phyloP scores from a whole-genome alignment of 768 basidiomycete genomes.

The Lentinula lateritia region DNA sequence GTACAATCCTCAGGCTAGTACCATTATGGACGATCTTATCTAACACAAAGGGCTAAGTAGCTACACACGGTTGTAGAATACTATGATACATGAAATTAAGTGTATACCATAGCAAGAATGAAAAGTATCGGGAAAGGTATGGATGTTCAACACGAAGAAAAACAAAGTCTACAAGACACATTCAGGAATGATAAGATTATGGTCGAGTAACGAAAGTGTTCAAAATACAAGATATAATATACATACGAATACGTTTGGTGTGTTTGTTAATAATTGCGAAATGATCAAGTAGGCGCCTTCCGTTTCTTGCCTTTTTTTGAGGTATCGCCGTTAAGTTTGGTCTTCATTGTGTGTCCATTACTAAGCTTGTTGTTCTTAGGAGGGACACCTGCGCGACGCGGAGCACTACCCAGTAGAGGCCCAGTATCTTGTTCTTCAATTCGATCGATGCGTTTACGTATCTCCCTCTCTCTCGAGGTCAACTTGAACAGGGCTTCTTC shows the following conservation, averaged over 20 bases:
- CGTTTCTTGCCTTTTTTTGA: constrained; percentile 58
- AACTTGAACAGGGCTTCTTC: constrained; percentile 62
- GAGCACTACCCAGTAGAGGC: constrained; percentile 25
- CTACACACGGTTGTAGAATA: neutral
- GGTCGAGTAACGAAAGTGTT: neutral
- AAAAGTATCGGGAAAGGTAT: neutral
- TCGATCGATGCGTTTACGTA: constrained; percentile 75
- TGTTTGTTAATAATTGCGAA: constrained; percentile 7
- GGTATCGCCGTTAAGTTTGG: constrained; percentile 35
- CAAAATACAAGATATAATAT: neutral
- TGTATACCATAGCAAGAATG: neutral
- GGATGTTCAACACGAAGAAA: neutral
- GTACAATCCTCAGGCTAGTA: neutral
- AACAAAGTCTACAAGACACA: neutral
- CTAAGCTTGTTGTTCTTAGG: constrained; percentile 23
- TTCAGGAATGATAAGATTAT: neutral
- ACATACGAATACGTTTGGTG: neutral
- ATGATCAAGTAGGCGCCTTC: constrained; percentile 32
- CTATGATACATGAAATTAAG: constrained; percentile 5
- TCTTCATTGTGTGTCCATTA: constrained; percentile 40
- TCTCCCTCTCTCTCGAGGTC: constrained; percentile 70
- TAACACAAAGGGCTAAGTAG: neutral
- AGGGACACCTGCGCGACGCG: constrained; percentile 9
- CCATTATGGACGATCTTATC: neutral
- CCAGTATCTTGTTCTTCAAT: constrained; percentile 36